A percentile compares a stretch with the other conserved stretches of the same genome.
These are phyloP conservation scores for Trichoderma atroviride DNA, from an alignment of 2,329 filamentous ascomycete species.

Conservation along the genomic window DNA sequence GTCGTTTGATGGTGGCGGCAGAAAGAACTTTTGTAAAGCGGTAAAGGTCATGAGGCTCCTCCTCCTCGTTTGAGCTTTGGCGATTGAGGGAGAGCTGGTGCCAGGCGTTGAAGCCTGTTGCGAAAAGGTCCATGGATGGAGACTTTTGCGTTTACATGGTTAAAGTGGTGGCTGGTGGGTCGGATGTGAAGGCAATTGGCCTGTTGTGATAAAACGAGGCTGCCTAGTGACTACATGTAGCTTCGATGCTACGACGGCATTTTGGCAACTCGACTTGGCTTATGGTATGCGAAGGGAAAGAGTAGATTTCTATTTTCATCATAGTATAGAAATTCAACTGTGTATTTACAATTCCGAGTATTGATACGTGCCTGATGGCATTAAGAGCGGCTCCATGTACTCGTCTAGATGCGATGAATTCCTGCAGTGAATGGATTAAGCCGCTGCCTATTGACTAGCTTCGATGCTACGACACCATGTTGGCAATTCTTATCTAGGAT, in stretches of 20 bases:
- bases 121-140: slow-evolving; percentile 53
- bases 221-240: not conserved
- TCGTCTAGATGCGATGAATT: no score
- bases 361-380: not conserved
- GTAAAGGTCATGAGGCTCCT: slow-evolving; percentile 50
- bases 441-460: no score
- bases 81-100: slow-evolving; percentile 50
- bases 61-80: slow-evolving; percentile 29
- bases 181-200: not conserved
- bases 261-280: not conserved
- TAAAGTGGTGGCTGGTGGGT: not conserved
- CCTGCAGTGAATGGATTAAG: no score
- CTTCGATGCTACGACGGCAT: not conserved
- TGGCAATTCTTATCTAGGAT: no score
- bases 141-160: slow-evolving; percentile 6
- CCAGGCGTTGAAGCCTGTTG: slow-evolving; percentile 62
- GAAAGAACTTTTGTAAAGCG: slow-evolving; percentile 49
- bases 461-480: no score
- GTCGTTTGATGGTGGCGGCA: slow-evolving; percentile 40
- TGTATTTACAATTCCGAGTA: not conserved
- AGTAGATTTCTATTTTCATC: not conserved
- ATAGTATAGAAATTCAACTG: not conserved
- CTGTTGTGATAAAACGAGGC: not conserved
- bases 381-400: not conserved
- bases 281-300: not conserved